Evolutionary conservation across 345 rosid genomes (phyloP).

Genomic region (Melaleuca quinquenervia): DNA sequence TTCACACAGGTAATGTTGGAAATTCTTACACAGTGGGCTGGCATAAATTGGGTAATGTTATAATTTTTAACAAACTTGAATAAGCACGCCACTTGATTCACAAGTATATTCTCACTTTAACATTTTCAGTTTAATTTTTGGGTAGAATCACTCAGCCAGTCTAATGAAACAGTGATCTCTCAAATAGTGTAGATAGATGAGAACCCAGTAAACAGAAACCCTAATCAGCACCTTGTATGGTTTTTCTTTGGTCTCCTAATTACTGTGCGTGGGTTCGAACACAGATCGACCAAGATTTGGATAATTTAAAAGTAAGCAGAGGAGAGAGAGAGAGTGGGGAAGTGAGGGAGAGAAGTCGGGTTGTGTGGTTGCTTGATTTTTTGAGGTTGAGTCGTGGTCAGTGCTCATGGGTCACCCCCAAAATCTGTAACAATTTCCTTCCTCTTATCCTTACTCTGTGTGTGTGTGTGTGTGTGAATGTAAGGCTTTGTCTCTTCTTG

Average conservation of each 20-base stretch:
- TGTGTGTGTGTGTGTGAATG: background rate
- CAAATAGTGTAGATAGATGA: background rate
- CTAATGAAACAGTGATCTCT: background rate
- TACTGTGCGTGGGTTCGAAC: background rate
- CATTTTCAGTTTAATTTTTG: background rate
- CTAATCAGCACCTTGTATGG: background rate
- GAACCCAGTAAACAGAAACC: background rate
- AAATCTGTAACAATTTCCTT: background rate
- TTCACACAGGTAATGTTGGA: background rate
- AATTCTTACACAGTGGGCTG: background rate
- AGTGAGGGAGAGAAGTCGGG: background rate
- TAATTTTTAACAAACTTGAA: background rate
- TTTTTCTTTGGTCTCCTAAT: background rate
- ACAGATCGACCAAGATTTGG: slow-evolving; percentile 4
- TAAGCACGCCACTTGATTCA: background rate
- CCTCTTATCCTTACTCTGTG: background rate
- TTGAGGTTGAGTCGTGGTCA: background rate
- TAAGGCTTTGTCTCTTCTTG: background rate
- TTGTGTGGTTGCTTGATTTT: background rate
- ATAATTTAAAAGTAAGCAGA: background rate
- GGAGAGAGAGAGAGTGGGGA: background rate
- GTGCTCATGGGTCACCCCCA: background rate
- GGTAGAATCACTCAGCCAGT: background rate
- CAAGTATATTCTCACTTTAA: background rate
- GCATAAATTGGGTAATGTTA: background rate